These are phyloP conservation scores for Fraxinus cuspidata DNA, from an alignment of 257 asterid genomes.

Conservation along the genomic window DNA sequence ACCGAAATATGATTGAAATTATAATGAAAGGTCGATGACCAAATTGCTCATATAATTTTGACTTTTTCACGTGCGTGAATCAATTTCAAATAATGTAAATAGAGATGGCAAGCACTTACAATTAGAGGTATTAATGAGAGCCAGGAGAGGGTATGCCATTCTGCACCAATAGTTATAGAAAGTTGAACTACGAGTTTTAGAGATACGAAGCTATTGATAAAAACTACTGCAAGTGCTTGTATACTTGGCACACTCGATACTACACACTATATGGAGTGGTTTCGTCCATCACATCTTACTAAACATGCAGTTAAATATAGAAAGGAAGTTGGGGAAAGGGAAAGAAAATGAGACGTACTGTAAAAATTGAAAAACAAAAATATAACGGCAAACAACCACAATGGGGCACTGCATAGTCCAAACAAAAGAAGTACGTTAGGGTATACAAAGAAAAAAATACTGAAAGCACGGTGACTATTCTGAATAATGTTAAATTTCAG, in stretches of 20 bases:
- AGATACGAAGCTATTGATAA: not conserved
- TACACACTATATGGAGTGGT: too few species aligned
- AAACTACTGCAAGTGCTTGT: too few species aligned
- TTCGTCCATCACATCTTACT: too few species aligned
- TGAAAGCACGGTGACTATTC: not conserved
- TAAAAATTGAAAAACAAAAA: slow-evolving; percentile 54
- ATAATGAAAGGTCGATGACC: not conserved
- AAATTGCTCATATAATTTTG: not conserved
- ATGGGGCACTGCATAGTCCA: slow-evolving; percentile 50
- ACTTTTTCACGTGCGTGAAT: not conserved
- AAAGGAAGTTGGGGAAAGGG: too few species aligned
- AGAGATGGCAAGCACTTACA: slow-evolving; percentile 35
- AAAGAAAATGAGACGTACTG: slow-evolving; percentile 39
- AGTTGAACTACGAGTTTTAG: not conserved
- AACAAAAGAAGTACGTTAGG: not conserved
- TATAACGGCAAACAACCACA: slow-evolving; percentile 52
- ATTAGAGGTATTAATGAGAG: slow-evolving; percentile 52
- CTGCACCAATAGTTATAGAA: slow-evolving; percentile 30
- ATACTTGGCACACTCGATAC: not conserved
- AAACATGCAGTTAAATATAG: not conserved
- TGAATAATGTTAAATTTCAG: too few species aligned
- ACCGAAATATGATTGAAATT: not conserved
- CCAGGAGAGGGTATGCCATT: slow-evolving; percentile 59
- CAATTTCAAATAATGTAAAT: not conserved
- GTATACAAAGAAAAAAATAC: not conserved